Evolutionary conservation across 148 eudicot genomes (phyloP), one percentile per base, ranked within the genome.

Genomic region (Camellia japonica): DNA sequence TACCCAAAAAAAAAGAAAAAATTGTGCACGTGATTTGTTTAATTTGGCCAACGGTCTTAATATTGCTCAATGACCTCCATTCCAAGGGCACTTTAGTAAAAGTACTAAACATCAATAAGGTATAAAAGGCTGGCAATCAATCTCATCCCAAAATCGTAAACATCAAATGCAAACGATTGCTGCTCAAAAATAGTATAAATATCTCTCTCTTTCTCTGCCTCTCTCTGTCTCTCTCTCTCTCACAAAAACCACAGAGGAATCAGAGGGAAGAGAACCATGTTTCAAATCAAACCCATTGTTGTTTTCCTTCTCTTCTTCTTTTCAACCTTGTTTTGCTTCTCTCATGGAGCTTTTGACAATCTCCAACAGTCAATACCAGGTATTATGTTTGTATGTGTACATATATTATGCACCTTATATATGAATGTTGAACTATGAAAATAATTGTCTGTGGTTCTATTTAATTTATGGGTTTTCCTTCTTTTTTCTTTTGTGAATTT

Each of bases 101-200:
- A 43, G 51, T 18, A 2, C 41, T 3, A 75, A 61, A 43, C 19
- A 75, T 16, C 42, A 42, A 44, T 23, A 75, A 23, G 69, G 44
- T 13, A 75, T 42, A 75, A 61, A 75, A 42, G 18, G 19, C 7
- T 70, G 49, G 30, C 54, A 42, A 7, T 75, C 60, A 49, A 20
- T 23, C 71, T 7, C 20, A 19, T 23, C 41, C 41, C 6, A 3
- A 56, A 65, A 75, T 60, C 72, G 73, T 14, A 65, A 77, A 38
- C 63, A 5, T 20, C 8, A 63, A 66, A 78, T 52, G 23, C 71
- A 13, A 54, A 67, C 38, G 60, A 54, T 66, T 14, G 46, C 6
- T 0, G 62, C 72, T 65, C 75, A 41, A 69, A 70, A 79, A 76
- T 69, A 70, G 65, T 41, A 69, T 78, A 44, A 71, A 11, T 56